Conservation (phyloP, 257 asterid genomes). For the Ehretia macrophylla region DNA sequence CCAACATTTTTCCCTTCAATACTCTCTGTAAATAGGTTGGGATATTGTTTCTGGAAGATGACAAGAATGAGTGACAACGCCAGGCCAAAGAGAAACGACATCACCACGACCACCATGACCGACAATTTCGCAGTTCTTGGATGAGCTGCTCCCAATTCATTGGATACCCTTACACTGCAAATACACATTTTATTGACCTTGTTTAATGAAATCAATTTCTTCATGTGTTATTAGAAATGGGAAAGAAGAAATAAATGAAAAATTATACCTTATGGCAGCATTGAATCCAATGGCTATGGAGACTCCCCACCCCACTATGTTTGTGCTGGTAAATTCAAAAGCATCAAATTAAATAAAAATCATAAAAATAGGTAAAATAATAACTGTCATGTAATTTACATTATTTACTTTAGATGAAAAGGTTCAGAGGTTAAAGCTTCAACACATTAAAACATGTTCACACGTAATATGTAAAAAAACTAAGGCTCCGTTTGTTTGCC, state of each 20-base stretch:
- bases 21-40: slow-evolving; percentile 43
- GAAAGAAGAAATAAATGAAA: not conserved
- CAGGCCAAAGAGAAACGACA: slow-evolving; percentile 41
- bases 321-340: slow-evolving; percentile 34
- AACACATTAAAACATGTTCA: too few species aligned
- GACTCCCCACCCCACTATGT: slow-evolving; percentile 53
- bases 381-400: too few species aligned
- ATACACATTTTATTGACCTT: not conserved
- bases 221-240: too few species aligned
- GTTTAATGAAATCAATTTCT: not conserved
- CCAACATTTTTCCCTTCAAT: slow-evolving; percentile 33
- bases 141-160: slow-evolving; percentile 68
- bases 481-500: too few species aligned
- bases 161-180: slow-evolving; percentile 57
- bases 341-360: not conserved
- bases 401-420: too few species aligned
- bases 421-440: too few species aligned
- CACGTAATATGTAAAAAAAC: too few species aligned
- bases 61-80: slow-evolving; percentile 30
- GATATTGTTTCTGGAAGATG: slow-evolving; percentile 45
- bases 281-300: slow-evolving; percentile 60
- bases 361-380: too few species aligned
- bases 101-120: slow-evolving; percentile 46
- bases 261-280: slow-evolving; percentile 63
- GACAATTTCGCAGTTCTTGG: slow-evolving; percentile 70